Conservation (phyloP, 345 rosid genomes). For the Aquilaria malaccensis region DNA sequence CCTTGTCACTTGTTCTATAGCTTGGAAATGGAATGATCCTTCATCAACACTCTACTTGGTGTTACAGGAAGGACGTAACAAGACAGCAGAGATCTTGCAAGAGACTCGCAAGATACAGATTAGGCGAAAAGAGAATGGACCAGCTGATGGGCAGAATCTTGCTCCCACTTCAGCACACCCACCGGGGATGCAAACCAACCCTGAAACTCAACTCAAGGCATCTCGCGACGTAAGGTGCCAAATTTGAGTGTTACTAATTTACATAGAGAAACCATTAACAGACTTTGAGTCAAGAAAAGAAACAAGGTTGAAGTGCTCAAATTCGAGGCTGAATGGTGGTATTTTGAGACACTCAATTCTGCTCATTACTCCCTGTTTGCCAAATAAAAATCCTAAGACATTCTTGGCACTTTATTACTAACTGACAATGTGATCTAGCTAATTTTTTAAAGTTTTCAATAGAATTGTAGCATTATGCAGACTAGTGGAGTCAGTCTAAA, state of each 20-base stretch:
- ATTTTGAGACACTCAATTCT: not conserved
- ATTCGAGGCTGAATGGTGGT: not conserved
- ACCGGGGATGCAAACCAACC: slow-evolving; percentile 36
- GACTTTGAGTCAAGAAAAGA: not conserved
- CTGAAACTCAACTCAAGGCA: slow-evolving; percentile 90
- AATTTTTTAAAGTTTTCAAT: not conserved
- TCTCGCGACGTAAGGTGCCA: slow-evolving; percentile 98
- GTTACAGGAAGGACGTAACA: slow-evolving; percentile 77
- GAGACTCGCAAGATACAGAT: slow-evolving; percentile 70
- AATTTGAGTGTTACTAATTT: slow-evolving; percentile 34
- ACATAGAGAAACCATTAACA: slow-evolving; percentile 13
- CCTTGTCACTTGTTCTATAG: not conserved
- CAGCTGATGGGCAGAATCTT: slow-evolving; percentile 30
- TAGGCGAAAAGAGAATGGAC: slow-evolving; percentile 49
- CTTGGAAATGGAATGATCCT: not conserved
- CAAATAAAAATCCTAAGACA: not conserved
- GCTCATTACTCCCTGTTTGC: not conserved
- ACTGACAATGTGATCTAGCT: not conserved
- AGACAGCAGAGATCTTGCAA: slow-evolving; percentile 68
- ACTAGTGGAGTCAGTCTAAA: not conserved
- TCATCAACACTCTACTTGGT: slow-evolving; percentile 2
- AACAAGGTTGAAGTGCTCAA: slow-evolving; percentile 3
- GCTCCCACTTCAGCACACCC: slow-evolving; percentile 24
- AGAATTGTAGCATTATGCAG: not conserved
- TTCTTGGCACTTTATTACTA: not conserved